Percentiles rank a stretch among this genome's conserved stretches.
Evolutionary conservation across 352 stramenopile genomes (phyloP).

Genomic region (Phytopythium kandeliae): DNA sequence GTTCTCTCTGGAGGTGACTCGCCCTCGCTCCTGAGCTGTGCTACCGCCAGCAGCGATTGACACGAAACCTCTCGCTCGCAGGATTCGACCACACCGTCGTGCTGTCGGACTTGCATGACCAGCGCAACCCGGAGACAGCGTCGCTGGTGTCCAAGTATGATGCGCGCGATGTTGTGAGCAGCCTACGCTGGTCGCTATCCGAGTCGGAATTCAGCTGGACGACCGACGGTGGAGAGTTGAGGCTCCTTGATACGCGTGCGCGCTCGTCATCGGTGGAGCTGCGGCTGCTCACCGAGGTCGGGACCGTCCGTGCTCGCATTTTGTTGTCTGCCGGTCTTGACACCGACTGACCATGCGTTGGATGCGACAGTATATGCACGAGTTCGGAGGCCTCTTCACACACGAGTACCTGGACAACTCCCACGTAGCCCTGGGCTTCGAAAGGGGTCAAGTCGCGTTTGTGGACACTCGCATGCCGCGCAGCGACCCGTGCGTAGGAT

Average conservation of each 20-base stretch:
- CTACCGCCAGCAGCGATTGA: no score
- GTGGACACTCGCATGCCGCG: constrained; percentile 60
- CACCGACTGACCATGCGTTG: neutral
- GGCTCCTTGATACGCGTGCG: constrained; percentile 47
- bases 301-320: neutral
- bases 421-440: constrained; percentile 61
- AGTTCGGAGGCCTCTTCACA: constrained; percentile 55
- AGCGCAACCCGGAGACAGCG: constrained; percentile 26
- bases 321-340: neutral
- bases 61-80: no score
- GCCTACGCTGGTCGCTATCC: constrained; percentile 55
- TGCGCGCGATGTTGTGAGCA: constrained; percentile 75
- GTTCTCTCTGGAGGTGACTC: constrained; percentile 38
- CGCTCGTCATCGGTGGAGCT: constrained; percentile 7
- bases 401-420: constrained; percentile 60
- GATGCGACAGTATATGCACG: constrained; percentile 23
- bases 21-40: neutral
- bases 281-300: constrained; percentile 10
- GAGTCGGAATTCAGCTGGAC: constrained; percentile 68
- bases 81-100: constrained; percentile 80
- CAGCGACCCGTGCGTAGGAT: constrained; percentile 27
- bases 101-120: constrained; percentile 49
- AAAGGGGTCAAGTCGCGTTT: constrained; percentile 51
- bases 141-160: constrained; percentile 55
- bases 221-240: constrained; percentile 72